phyloP scores from a whole-genome alignment of 768 basidiomycete genomes.

The Suillus variegatus region DNA sequence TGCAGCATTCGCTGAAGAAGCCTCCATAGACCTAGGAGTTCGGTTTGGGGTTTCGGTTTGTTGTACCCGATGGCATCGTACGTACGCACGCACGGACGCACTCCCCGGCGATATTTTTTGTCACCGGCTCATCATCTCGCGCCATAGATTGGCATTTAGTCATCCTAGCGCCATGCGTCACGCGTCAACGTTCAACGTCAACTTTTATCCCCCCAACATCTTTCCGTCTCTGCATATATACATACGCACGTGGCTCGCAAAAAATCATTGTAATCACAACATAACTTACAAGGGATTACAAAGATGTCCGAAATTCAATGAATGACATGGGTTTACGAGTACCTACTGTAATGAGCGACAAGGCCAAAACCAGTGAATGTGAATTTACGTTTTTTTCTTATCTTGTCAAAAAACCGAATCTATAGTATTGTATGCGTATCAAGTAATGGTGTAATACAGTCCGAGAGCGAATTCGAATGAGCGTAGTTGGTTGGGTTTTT shows the following conservation, averaged over 20 bases:
- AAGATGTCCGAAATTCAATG: not conserved
- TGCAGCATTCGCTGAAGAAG: conserved; percentile 47
- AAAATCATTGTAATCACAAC: not conserved
- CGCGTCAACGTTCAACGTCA: not conserved
- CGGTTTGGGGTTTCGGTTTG: not conserved
- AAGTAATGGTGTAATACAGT: not conserved
- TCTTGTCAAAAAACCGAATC: not conserved
- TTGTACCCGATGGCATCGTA: not conserved
- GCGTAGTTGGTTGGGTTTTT: not conserved
- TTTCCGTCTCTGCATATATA: not conserved
- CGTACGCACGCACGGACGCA: not conserved
- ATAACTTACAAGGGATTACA: not conserved
- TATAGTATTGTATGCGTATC: not conserved
- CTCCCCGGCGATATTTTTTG: not conserved
- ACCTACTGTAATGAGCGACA: not conserved
- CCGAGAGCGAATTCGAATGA: not conserved
- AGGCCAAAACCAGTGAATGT: not conserved
- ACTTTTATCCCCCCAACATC: not conserved
- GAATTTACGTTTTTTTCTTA: not conserved
- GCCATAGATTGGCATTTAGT: not conserved
- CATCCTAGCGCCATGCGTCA: not conserved
- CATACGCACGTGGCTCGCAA: not conserved
- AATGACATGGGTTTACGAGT: not conserved
- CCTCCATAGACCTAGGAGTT: not conserved
- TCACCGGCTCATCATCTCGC: not conserved